Conservation (phyloP, 345 rosid genomes). For the Salix caprea region DNA sequence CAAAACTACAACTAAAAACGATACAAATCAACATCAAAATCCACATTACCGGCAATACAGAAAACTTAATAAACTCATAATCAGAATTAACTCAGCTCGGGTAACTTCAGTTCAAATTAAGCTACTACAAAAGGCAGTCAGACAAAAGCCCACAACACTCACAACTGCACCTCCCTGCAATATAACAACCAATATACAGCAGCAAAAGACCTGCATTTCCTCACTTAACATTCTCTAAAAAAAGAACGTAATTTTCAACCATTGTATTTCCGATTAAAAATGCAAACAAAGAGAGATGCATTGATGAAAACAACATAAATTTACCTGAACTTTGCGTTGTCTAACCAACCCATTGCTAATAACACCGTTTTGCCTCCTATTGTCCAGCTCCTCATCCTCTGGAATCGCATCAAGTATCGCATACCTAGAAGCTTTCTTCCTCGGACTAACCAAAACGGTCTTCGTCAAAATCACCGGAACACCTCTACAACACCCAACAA, state of each 20-base stretch:
- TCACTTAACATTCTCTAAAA: background rate
- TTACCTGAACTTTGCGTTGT: constrained; percentile 54
- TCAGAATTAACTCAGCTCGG: background rate
- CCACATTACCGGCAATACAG: background rate
- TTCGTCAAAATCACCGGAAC: constrained; percentile 83
- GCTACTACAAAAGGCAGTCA: constrained; percentile 1
- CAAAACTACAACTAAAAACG: background rate
- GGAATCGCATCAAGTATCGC: constrained; percentile 71
- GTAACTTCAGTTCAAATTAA: background rate
- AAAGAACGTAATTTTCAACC: background rate
- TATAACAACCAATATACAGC: background rate
- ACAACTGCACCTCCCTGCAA: background rate
- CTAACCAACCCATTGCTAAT: constrained; percentile 25
- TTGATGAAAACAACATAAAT: background rate
- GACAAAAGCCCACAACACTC: background rate
- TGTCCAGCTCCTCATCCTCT: constrained; percentile 71
- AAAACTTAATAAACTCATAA: background rate
- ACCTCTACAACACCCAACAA: constrained; percentile 82
- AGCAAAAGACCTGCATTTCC: background rate
- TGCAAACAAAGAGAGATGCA: background rate
- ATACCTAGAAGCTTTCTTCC: constrained; percentile 53
- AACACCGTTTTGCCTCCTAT: constrained; percentile 32
- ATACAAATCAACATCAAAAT: background rate
- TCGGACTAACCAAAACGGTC: constrained; percentile 64
- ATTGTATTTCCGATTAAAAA: background rate